phyloP scores from a whole-genome alignment of 164 flowering plant species.

The Vitis vinifera region DNA sequence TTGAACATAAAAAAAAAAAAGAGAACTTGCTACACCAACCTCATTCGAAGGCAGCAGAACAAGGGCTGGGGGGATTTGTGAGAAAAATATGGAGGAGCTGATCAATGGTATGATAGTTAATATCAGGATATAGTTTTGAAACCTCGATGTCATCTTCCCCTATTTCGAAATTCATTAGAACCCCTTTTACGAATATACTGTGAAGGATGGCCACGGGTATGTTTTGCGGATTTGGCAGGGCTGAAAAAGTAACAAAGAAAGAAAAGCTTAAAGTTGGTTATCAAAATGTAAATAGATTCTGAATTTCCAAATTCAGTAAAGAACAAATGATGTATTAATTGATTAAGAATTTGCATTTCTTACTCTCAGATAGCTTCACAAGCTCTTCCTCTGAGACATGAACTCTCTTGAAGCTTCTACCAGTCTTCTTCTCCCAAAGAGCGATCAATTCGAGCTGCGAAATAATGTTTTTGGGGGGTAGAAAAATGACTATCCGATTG shows the following conservation, averaged over 20 bases:
- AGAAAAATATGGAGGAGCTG: constrained; percentile 19
- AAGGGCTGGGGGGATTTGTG: constrained; percentile 11
- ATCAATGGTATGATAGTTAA: constrained; percentile 19
- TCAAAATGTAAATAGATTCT: too few relatives aligned
- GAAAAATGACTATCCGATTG: constrained; percentile 21
- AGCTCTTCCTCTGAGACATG: constrained; percentile 31
- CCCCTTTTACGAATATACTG: constrained; percentile 21
- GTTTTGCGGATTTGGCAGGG: constrained; percentile 22
- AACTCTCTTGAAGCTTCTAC: constrained; percentile 18
- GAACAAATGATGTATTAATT: too few relatives aligned
- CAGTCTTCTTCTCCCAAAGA: constrained; percentile 37
- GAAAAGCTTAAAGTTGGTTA: too few relatives aligned
- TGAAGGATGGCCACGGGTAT: constrained; percentile 17
- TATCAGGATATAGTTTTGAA: constrained; percentile 24
- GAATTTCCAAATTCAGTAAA: too few relatives aligned
- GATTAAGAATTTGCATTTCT: not conserved
- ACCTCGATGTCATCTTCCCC: constrained; percentile 24
- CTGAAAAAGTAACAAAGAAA: constrained; percentile 3
- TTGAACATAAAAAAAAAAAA: too few relatives aligned
- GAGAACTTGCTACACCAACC: not conserved
- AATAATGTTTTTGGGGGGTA: constrained; percentile 30
- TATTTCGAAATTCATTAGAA: constrained; percentile 12
- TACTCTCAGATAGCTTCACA: constrained; percentile 31
- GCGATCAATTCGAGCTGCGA: constrained; percentile 38
- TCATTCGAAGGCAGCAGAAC: constrained; percentile 12